Evolutionary conservation across 1,284 basidiomycete genomes (phyloP).

Genomic region (Moesziomyces parantarcticus): DNA sequence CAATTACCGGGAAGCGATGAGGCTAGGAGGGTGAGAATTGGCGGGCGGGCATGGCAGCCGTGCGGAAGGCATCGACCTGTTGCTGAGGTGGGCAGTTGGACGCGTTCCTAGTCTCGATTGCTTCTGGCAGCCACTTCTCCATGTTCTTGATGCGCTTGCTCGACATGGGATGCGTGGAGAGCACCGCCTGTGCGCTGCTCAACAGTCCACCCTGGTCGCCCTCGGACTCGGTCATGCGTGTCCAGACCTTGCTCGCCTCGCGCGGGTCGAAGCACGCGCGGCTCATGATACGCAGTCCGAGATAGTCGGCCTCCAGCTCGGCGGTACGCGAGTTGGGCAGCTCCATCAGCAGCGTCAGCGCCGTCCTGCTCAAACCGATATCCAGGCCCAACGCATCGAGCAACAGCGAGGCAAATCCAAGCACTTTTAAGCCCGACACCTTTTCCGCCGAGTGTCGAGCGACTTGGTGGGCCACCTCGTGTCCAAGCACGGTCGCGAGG

Average conservation of each 20-base stretch:
- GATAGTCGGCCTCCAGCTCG: constrained; percentile 81
- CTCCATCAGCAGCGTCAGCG: constrained; percentile 74
- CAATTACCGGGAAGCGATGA: neutral
- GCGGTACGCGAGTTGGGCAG: constrained; percentile 85
- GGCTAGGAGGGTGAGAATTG: constrained; percentile 17
- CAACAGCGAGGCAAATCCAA: constrained; percentile 41
- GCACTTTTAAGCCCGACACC: constrained; percentile 61
- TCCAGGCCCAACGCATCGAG: constrained; percentile 56
- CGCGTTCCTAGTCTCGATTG: constrained; percentile 17
- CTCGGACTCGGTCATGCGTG: constrained; percentile 49
- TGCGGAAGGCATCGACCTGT: constrained; percentile 23
- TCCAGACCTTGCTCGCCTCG: constrained; percentile 71
- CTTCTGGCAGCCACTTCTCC: constrained; percentile 53
- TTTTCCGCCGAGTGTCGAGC: constrained; percentile 59
- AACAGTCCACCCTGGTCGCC: constrained; percentile 24
- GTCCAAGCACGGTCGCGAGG: constrained; percentile 85
- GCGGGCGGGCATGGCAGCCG: constrained; percentile 7
- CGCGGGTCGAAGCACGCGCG: constrained; percentile 82
- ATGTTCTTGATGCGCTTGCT: constrained; percentile 54
- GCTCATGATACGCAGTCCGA: constrained; percentile 74
- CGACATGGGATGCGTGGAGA: constrained; percentile 60
- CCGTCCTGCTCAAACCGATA: constrained; percentile 61
- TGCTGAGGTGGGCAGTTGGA: constrained; percentile 29
- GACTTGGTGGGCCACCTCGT: constrained; percentile 82
- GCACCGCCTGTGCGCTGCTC: constrained; percentile 34